Percentiles rank a stretch among this genome's conserved stretches.
phyloP scores from a whole-genome alignment of 768 basidiomycete genomes.

The Agaricus bisporus region DNA sequence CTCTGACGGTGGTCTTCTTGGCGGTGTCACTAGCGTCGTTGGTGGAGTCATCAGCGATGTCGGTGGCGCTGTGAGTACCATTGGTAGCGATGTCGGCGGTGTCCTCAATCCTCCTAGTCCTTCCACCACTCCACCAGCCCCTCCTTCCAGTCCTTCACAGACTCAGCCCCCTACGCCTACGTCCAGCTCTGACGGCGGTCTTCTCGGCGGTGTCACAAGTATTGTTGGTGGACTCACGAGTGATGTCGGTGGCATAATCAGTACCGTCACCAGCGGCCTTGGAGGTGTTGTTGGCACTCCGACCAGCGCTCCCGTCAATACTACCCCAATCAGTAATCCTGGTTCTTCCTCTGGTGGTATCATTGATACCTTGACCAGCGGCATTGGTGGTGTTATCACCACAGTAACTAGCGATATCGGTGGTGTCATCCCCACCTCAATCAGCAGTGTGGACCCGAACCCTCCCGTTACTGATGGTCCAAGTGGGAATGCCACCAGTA shows the following conservation, averaged over 20 bases:
- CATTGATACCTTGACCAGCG: background rate
- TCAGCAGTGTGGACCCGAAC: background rate
- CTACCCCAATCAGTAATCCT: background rate
- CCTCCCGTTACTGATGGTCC: background rate
- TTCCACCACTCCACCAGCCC: background rate
- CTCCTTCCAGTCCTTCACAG: background rate
- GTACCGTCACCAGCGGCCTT: background rate
- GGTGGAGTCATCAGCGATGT: background rate
- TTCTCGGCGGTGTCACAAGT: background rate
- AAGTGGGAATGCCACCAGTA: background rate
- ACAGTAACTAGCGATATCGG: background rate
- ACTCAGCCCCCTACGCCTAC: background rate
- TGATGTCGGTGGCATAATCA: background rate
- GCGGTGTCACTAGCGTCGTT: background rate
- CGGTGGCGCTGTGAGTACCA: background rate
- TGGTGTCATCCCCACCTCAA: background rate
- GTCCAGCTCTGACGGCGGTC: background rate
- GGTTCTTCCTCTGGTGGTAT: background rate
- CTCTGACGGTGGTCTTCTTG: no score
- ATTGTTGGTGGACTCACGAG: background rate
- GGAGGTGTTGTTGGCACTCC: background rate
- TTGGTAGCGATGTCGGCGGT: background rate
- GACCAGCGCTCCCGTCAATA: background rate
- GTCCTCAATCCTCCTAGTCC: background rate
- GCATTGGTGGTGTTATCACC: background rate